Evolutionary conservation across 2,329 filamentous ascomycete species (phyloP).

Genomic region (Aspergillus sp.): DNA sequence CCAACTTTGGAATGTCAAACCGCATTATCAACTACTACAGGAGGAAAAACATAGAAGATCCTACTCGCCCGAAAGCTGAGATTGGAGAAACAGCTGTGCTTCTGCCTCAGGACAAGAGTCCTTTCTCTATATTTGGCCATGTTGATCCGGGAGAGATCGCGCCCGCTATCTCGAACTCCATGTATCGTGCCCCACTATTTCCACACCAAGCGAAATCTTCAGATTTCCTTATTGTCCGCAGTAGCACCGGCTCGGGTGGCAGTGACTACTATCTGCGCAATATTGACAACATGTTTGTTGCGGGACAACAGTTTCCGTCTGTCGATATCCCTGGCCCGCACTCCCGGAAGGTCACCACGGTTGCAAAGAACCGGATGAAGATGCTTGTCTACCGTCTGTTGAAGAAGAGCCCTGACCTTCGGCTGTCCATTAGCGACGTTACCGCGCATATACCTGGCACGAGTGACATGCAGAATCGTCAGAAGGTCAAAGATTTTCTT

Average conservation of each 20-base stretch:
- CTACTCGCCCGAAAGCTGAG: slow-evolving; percentile 72
- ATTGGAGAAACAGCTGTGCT: slow-evolving; percentile 87
- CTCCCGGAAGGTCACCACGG: slow-evolving; percentile 91
- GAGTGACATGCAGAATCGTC: slow-evolving; percentile 90
- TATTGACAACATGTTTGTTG: slow-evolving; percentile 85
- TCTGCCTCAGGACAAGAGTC: slow-evolving; percentile 90
- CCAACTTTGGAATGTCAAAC: slow-evolving; percentile 96
- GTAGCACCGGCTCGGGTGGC: slow-evolving; percentile 74
- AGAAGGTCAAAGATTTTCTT: slow-evolving; percentile 96
- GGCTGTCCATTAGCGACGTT: slow-evolving; percentile 76
- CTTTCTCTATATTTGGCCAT: slow-evolving; percentile 91
- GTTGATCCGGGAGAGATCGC: slow-evolving; percentile 89
- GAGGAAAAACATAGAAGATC: slow-evolving; percentile 76
- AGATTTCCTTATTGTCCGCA: slow-evolving; percentile 86
- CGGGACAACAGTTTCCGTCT: slow-evolving; percentile 89
- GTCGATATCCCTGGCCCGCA: slow-evolving; percentile 92
- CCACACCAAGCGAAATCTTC: slow-evolving; percentile 73
- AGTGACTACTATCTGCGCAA: slow-evolving; percentile 80
- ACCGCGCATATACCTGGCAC: slow-evolving; percentile 91
- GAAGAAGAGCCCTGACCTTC: slow-evolving; percentile 67
- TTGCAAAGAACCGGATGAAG: slow-evolving; percentile 94
- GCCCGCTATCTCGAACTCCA: slow-evolving; percentile 87
- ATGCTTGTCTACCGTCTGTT: slow-evolving; percentile 93
- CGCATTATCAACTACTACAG: slow-evolving; percentile 96
- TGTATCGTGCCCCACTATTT: slow-evolving; percentile 94